These are phyloP conservation scores for Arthrobotrys sinensis DNA, from an alignment of 2,329 filamentous ascomycete genomes.

Conservation along the genomic window DNA sequence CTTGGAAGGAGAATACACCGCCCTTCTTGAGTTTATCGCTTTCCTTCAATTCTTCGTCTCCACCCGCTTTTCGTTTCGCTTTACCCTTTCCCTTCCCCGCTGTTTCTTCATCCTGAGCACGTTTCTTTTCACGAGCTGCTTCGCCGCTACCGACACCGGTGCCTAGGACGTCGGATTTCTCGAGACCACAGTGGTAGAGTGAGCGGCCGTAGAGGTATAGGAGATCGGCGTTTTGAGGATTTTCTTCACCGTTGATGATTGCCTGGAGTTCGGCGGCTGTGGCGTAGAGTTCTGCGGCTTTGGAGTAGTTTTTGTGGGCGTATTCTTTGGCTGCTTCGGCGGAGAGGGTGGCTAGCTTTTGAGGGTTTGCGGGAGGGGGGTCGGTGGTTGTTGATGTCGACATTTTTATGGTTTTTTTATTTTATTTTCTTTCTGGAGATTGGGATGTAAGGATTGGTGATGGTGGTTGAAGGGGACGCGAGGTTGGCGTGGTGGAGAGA, in stretches of 20 bases:
- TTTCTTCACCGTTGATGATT: constrained; percentile 84
- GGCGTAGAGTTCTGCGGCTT: constrained; percentile 88
- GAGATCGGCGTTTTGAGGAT: constrained; percentile 88
- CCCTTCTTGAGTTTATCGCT: constrained; percentile 65
- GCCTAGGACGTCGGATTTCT: constrained; percentile 93
- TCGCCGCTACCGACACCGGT: constrained; percentile 74
- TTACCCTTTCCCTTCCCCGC: constrained; percentile 68
- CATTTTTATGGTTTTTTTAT: constrained; percentile 19
- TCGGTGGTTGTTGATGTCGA: constrained; percentile 26
- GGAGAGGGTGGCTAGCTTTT: constrained; percentile 62
- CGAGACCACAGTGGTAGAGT: constrained; percentile 92
- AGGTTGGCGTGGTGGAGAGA: neutral
- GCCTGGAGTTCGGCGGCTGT: constrained; percentile 91
- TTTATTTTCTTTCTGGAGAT: neutral
- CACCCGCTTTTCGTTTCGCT: constrained; percentile 65
- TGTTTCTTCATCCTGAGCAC: constrained; percentile 71
- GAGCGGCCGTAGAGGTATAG: constrained; percentile 95
- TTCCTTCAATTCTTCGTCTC: constrained; percentile 62
- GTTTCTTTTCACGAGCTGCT: constrained; percentile 72
- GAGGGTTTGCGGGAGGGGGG: constrained; percentile 17
- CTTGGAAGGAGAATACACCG: constrained; percentile 81
- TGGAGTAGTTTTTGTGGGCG: constrained; percentile 87
- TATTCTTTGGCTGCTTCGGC: constrained; percentile 70
- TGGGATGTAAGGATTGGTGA: neutral
- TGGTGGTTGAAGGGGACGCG: neutral